phyloP scores from a whole-genome alignment of 352 stramenopile genomes.

The Pythium plurisporium region DNA sequence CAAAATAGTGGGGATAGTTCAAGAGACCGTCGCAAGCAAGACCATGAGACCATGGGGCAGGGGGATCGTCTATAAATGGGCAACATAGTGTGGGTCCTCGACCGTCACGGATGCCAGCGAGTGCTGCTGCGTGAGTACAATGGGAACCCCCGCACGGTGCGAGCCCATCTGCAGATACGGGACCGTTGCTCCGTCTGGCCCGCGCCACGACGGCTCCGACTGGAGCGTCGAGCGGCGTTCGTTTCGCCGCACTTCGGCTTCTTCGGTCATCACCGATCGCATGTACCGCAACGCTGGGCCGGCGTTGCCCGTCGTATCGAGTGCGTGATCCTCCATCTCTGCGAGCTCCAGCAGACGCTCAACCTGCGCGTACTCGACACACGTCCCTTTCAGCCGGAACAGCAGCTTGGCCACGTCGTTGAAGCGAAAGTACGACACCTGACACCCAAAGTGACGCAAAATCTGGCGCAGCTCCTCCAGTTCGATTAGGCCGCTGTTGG shows the following conservation, averaged over 20 bases:
- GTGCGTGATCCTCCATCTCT: constrained; percentile 6
- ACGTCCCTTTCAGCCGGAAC: constrained; percentile 11
- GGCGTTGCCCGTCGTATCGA: too few species aligned
- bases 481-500: constrained; percentile 3
- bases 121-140: too few species aligned
- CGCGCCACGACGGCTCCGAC: too few species aligned
- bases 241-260: not conserved
- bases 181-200: too few species aligned
- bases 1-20: not conserved
- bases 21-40: too few species aligned
- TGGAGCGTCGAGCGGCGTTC: not conserved
- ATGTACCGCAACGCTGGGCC: not conserved
- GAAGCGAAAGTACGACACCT: constrained; percentile 27
- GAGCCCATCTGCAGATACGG: too few species aligned
- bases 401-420: constrained; percentile 24
- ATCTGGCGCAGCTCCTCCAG: constrained; percentile 17
- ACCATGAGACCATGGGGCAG: too few species aligned
- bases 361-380: constrained; percentile 16
- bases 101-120: too few species aligned
- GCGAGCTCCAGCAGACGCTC: constrained; percentile 10
- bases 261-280: constrained; percentile 2
- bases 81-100: not conserved
- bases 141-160: too few species aligned
- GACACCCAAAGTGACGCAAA: constrained; percentile 12
- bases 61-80: not conserved